Conservation (phyloP, 805 yeast species). For the Cyberlindnera mrakii region DNA sequence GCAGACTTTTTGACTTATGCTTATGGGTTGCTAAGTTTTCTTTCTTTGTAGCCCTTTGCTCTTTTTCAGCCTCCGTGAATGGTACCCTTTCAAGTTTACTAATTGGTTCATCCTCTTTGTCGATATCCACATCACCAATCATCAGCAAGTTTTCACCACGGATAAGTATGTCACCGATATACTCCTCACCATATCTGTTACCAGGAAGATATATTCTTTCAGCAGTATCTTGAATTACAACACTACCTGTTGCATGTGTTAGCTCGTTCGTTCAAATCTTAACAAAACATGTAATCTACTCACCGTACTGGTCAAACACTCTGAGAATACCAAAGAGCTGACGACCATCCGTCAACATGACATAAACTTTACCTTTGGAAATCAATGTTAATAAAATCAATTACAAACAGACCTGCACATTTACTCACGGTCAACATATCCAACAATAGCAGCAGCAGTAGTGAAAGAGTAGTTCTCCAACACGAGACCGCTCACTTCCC, state of each 20-base stretch:
- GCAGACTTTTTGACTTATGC: slow-evolving; percentile 40
- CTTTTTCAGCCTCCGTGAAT: slow-evolving; percentile 53
- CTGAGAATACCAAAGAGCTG: slow-evolving; percentile 83
- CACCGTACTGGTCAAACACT: slow-evolving; percentile 87
- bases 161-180: slow-evolving; percentile 75
- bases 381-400: background rate
- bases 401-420: background rate
- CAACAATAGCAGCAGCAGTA: slow-evolving; percentile 85
- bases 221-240: slow-evolving; percentile 84
- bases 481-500: slow-evolving; percentile 51
- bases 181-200: slow-evolving; percentile 64
- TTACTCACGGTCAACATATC: slow-evolving; percentile 67
- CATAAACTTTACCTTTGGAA: slow-evolving; percentile 56
- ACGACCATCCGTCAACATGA: slow-evolving; percentile 84
- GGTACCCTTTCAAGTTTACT: slow-evolving; percentile 49
- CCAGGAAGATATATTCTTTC: slow-evolving; percentile 73
- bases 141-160: slow-evolving; percentile 95
- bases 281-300: slow-evolving; percentile 3
- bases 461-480: slow-evolving; percentile 79
- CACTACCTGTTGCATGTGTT: slow-evolving; percentile 45
- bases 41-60: slow-evolving; percentile 26
- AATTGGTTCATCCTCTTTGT: slow-evolving; percentile 69
- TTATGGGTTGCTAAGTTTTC: slow-evolving; percentile 36
- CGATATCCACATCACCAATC: slow-evolving; percentile 91
- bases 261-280: background rate